Evolutionary conservation across 441 rosid species (phyloP).

Genomic region (Jatropha multifida): DNA sequence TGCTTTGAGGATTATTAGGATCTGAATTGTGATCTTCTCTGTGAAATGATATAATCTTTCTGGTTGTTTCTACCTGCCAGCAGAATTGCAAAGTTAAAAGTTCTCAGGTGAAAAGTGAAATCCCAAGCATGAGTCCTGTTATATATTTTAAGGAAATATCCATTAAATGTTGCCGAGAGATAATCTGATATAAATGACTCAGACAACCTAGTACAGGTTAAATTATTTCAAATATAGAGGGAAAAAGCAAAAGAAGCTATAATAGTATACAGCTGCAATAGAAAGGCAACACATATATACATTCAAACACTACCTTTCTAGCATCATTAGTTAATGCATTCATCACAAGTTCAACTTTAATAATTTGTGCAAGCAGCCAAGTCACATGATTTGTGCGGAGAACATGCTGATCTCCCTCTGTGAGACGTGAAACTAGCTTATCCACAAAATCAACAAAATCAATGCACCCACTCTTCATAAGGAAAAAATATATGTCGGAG

Average conservation of each 20-base stretch:
- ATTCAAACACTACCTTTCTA: slow-evolving; percentile 61
- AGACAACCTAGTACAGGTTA: not conserved
- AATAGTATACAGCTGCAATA: slow-evolving; percentile 15
- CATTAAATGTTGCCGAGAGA: slow-evolving; percentile 4
- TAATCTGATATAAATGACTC: not conserved
- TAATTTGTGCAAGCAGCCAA: slow-evolving; percentile 92
- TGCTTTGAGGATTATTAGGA: slow-evolving; percentile 89
- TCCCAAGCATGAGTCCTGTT: not conserved
- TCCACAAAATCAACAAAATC: slow-evolving; percentile 97
- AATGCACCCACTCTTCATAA: slow-evolving; percentile 87
- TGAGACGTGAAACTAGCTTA: slow-evolving; percentile 74
- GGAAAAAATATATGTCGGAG: slow-evolving; percentile 85
- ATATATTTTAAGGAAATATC: not conserved
- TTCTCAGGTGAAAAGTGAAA: slow-evolving; percentile 18
- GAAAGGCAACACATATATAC: slow-evolving; percentile 12
- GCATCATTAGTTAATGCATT: slow-evolving; percentile 73
- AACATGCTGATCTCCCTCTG: slow-evolving; percentile 71
- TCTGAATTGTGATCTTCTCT: slow-evolving; percentile 89
- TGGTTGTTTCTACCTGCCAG: slow-evolving; percentile 85
- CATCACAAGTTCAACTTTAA: slow-evolving; percentile 82
- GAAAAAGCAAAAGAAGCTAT: slow-evolving; percentile 2
- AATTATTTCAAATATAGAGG: not conserved
- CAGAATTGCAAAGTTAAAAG: slow-evolving; percentile 31
- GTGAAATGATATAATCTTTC: slow-evolving; percentile 90
- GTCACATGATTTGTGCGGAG: slow-evolving; percentile 98